phyloP scores from a whole-genome alignment of 2,329 filamentous ascomycete genomes.

The Epichloe festucae region DNA sequence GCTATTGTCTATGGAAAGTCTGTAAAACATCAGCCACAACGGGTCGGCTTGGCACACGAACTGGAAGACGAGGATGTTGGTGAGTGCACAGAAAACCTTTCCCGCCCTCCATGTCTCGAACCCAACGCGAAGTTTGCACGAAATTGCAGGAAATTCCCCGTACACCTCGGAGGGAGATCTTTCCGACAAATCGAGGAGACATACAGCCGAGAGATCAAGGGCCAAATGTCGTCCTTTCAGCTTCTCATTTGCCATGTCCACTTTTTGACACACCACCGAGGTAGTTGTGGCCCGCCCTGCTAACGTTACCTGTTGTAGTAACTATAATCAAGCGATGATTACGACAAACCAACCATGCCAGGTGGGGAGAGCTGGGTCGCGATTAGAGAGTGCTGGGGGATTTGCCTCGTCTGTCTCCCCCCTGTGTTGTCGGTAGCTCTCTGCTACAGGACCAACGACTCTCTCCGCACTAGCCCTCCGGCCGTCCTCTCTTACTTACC shows the following conservation, averaged over 20 bases:
- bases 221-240: not conserved
- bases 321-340: conserved; percentile 55
- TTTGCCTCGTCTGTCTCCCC: not conserved
- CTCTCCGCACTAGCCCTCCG: not conserved
- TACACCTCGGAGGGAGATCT: not conserved
- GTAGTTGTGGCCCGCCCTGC: not conserved
- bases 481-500: not conserved
- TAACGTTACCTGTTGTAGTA: conserved; percentile 16
- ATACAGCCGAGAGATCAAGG: not conserved
- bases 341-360: not conserved
- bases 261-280: not conserved
- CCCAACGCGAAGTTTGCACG: too few species aligned
- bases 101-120: not conserved
- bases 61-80: conserved; percentile 94
- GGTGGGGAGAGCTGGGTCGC: conserved; percentile 3
- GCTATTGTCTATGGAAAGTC: conserved; percentile 96
- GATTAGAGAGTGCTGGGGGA: conserved; percentile 4
- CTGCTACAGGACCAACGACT: not conserved
- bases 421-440: not conserved
- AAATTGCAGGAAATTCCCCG: not conserved
- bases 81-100: conserved; percentile 32
- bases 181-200: not conserved
- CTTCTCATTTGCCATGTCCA: not conserved
- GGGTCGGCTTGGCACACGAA: conserved; percentile 83
- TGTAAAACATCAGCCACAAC: conserved; percentile 96